These are phyloP conservation scores for Ostreobium quekettii DNA, from an alignment of 139 green algal species.

Conservation along the genomic window DNA sequence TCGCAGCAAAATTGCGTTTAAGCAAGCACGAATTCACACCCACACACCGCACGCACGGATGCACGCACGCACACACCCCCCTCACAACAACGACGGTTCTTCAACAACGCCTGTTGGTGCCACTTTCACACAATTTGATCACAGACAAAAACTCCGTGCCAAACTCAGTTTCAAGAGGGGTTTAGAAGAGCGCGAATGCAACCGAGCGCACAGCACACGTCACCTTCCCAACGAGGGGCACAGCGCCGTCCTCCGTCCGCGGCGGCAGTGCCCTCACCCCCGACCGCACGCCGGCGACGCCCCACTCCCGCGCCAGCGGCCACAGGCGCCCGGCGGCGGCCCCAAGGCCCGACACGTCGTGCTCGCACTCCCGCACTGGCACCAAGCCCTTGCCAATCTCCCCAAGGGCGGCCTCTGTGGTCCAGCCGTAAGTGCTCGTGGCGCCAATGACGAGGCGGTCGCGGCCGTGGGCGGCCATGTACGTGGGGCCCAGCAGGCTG, in stretches of 20 bases:
- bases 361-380: neutral
- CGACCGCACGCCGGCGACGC: slow-evolving; percentile 31
- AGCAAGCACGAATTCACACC: too few species aligned
- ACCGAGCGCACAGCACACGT: too few species aligned
- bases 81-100: slow-evolving; percentile 7
- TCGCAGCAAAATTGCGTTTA: too few species aligned
- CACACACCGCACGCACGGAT: too few species aligned
- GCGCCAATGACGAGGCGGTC: slow-evolving; percentile 52
- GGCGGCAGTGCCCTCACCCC: slow-evolving; percentile 65
- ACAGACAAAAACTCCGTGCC: neutral
- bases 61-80: too few species aligned
- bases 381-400: slow-evolving; percentile 23
- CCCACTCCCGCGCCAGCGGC: slow-evolving; percentile 39
- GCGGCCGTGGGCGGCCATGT: slow-evolving; percentile 50
- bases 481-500: slow-evolving; percentile 65
- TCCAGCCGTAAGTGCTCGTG: slow-evolving; percentile 49
- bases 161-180: too few species aligned
- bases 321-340: slow-evolving; percentile 32
- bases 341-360: slow-evolving; percentile 26
- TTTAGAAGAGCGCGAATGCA: too few species aligned
- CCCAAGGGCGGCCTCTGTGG: slow-evolving; percentile 28
- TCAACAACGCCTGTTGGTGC: neutral
- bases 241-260: slow-evolving; percentile 39
- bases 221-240: slow-evolving; percentile 56
- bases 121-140: neutral